Evolutionary conservation across 768 basidiomycete species (phyloP).

Genomic region (Lactarius deliciosus): DNA sequence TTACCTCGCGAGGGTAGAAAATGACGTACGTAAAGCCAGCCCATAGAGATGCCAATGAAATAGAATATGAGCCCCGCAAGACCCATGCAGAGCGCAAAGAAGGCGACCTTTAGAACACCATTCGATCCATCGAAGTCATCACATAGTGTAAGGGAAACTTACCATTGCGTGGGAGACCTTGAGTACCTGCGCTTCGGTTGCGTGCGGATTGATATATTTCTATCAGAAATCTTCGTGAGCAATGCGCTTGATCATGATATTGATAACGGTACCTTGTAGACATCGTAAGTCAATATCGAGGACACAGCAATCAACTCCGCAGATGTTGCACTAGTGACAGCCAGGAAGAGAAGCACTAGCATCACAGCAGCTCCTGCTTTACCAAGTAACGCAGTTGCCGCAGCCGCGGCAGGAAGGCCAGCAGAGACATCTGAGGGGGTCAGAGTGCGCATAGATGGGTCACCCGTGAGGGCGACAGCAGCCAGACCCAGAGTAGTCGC

Average conservation of each 20-base stretch:
- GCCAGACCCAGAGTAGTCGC: constrained; percentile 87
- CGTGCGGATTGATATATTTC: constrained; percentile 79
- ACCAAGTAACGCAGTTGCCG: constrained; percentile 79
- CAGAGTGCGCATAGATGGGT: constrained; percentile 54
- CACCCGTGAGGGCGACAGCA: constrained; percentile 74
- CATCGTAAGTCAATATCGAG: constrained; percentile 77
- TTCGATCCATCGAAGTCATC: background rate
- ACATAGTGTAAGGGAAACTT: constrained; percentile 23
- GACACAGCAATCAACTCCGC: constrained; percentile 94
- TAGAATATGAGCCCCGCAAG: constrained; percentile 83
- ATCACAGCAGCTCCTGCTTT: constrained; percentile 75
- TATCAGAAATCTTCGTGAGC: constrained; percentile 30
- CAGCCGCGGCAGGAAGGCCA: constrained; percentile 84
- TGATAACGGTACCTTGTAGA: constrained; percentile 56
- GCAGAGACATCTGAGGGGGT: constrained; percentile 71
- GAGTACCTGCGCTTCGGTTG: constrained; percentile 72
- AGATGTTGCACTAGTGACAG: constrained; percentile 80
- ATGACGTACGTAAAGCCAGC: constrained; percentile 82
- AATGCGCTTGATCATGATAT: background rate
- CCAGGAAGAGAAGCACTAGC: constrained; percentile 80
- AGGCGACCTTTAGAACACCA: constrained; percentile 47
- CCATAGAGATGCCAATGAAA: constrained; percentile 90
- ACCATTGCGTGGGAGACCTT: constrained; percentile 68
- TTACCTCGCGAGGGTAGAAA: background rate
- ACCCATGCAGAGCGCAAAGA: constrained; percentile 77